Evolutionary conservation across 2,329 filamentous ascomycete species (phyloP).

Genomic region (Nannizziopsis arthrosporioides): DNA sequence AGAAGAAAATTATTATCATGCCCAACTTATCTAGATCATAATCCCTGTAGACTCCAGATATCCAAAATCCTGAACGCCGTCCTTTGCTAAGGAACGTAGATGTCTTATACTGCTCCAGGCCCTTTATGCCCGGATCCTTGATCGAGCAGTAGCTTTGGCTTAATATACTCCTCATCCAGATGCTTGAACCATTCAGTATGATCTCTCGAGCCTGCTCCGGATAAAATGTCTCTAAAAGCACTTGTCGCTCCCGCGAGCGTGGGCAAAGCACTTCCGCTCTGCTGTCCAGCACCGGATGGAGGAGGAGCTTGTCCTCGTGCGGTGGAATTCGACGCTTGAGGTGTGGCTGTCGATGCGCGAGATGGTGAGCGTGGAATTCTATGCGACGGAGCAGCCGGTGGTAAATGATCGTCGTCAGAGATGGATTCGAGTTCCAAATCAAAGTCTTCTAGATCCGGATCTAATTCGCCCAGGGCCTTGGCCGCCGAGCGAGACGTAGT

Average conservation of each 20-base stretch:
- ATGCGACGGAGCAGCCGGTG: constrained; percentile 40
- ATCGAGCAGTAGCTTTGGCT: constrained; percentile 78
- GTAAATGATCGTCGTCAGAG: constrained; percentile 46
- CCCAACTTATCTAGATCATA: background rate
- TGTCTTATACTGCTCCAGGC: constrained; percentile 27
- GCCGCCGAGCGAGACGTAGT: constrained; percentile 17
- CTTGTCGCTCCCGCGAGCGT: constrained; percentile 56
- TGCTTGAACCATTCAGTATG: constrained; percentile 82
- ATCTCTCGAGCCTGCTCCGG: constrained; percentile 60
- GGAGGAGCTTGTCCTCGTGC: constrained; percentile 2
- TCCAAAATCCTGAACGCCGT: background rate
- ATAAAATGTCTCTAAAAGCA: constrained; percentile 69
- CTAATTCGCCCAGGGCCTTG: constrained; percentile 18
- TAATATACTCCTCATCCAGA: constrained; percentile 91
- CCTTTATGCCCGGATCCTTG: constrained; percentile 39
- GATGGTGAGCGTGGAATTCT: constrained; percentile 26
- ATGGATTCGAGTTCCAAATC: constrained; percentile 31
- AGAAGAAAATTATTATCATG: background rate
- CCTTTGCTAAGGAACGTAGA: background rate
- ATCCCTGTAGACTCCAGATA: too few relatives aligned
- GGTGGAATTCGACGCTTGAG: constrained; percentile 16
- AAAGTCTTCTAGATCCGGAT: constrained; percentile 26
- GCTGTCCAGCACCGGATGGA: constrained; percentile 6
- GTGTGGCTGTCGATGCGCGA: constrained; percentile 20
- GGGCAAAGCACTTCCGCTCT: constrained; percentile 9